phyloP scores from a whole-genome alignment of 139 green algal species.

The Pleodorina starrii region DNA sequence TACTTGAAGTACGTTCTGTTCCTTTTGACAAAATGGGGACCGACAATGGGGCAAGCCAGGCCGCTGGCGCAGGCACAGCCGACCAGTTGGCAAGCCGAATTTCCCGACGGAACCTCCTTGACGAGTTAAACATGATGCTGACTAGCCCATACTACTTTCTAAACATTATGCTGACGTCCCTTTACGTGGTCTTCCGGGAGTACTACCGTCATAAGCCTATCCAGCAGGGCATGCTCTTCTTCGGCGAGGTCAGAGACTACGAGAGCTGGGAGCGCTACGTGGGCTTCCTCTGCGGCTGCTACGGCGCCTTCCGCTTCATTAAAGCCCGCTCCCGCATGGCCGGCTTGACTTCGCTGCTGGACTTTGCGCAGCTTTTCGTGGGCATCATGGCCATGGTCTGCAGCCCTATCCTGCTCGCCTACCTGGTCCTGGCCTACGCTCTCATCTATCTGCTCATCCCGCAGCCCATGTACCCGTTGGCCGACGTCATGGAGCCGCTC shows the following conservation, averaged over 20 bases:
- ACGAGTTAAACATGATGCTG: conserved; percentile 18
- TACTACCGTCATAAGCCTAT: background rate
- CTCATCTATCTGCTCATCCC: conserved; percentile 38
- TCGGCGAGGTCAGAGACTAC: conserved; percentile 2
- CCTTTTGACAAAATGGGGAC: background rate
- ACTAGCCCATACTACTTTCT: conserved; percentile 1
- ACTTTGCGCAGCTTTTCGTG: conserved; percentile 48
- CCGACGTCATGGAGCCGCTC: background rate
- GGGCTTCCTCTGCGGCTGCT: conserved; percentile 18
- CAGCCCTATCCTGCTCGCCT: conserved; percentile 20
- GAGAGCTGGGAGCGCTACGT: conserved; percentile 40
- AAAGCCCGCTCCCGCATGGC: conserved; percentile 20
- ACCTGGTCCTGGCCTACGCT: background rate
- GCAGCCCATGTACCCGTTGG: background rate
- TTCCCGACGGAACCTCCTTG: background rate
- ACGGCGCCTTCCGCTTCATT: conserved; percentile 14
- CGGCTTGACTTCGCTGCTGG: background rate
- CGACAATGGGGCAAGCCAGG: background rate
- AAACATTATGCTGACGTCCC: conserved; percentile 8
- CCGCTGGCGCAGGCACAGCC: background rate
- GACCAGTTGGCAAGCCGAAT: background rate
- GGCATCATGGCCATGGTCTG: conserved; percentile 28
- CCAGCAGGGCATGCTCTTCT: background rate
- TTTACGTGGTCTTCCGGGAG: conserved; percentile 3
- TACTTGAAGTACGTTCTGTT: too few relatives aligned